Percentiles rank a stretch among this genome's conserved stretches.
phyloP scores from a whole-genome alignment of 73 alveolate species.

The Stentor roeselii region DNA sequence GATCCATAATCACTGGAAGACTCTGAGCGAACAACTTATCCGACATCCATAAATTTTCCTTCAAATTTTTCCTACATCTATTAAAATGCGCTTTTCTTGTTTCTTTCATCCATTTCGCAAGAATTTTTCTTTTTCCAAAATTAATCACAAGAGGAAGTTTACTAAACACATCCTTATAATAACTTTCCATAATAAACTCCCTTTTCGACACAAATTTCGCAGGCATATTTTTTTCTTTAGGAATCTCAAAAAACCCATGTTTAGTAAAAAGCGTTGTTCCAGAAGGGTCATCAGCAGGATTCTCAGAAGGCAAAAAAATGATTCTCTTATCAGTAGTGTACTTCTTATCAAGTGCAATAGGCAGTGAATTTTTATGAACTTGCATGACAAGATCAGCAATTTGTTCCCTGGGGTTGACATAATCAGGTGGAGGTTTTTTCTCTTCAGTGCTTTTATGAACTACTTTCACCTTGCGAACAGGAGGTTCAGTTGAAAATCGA shows the following conservation, averaged over 20 bases:
- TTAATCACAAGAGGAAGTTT: slow-evolving; percentile 19
- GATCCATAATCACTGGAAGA: neutral
- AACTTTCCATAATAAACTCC: slow-evolving; percentile 28
- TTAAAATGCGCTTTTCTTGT: slow-evolving; percentile 16
- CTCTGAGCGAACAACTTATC: neutral
- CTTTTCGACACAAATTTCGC: neutral
- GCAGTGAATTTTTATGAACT: slow-evolving; percentile 17
- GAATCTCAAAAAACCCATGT: slow-evolving; percentile 12
- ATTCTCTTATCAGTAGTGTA: neutral
- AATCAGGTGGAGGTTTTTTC: neutral
- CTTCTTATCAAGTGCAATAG: slow-evolving; percentile 12
- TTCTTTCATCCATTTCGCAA: slow-evolving; percentile 6
- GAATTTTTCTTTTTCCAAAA: neutral
- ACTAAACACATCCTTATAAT: slow-evolving; percentile 14
- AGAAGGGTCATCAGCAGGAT: slow-evolving; percentile 24
- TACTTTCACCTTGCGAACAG: neutral
- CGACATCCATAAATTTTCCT: slow-evolving; percentile 5
- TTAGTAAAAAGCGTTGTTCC: slow-evolving; percentile 4
- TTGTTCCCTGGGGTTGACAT: slow-evolving; percentile 9
- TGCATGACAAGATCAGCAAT: slow-evolving; percentile 22
- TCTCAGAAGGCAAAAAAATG: neutral
- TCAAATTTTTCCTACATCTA: neutral
- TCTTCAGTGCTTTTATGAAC: neutral
- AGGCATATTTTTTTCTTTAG: slow-evolving; percentile 21
- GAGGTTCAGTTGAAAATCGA: neutral